phyloP scores from a whole-genome alignment of 225 moss, liverwort and hornwort genomes.

The Antitrichia curtipendula region DNA sequence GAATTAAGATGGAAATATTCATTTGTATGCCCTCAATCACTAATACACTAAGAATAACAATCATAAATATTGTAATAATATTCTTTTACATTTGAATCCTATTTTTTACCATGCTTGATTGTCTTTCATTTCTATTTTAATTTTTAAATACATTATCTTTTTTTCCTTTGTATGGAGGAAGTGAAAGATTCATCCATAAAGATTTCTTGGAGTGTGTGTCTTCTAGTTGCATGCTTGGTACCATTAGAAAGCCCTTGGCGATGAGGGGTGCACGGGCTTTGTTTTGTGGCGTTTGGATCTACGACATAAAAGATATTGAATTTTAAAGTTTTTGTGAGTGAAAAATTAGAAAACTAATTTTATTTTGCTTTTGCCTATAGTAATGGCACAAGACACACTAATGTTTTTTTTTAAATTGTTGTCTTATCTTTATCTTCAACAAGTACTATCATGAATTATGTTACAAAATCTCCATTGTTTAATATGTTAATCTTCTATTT shows the following conservation, averaged over 20 bases:
- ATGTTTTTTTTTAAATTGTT: neutral
- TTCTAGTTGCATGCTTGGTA: too few species aligned
- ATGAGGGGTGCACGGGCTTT: too few species aligned
- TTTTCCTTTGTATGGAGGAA: neutral
- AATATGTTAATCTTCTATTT: neutral
- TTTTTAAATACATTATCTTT: neutral
- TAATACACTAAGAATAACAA: neutral
- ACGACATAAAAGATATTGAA: too few species aligned
- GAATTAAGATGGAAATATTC: neutral
- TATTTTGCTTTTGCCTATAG: too few species aligned
- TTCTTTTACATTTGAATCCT: fast-evolving
- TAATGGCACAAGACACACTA: too few species aligned
- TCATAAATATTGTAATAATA: neutral
- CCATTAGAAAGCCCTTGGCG: too few species aligned
- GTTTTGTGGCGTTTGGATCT: too few species aligned
- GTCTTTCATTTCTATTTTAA: neutral
- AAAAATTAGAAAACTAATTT: too few species aligned
- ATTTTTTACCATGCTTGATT: neutral
- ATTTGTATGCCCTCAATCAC: fast-evolving
- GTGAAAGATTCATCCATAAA: neutral
- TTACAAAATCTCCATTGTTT: neutral
- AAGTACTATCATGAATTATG: fast-evolving
- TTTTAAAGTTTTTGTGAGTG: too few species aligned
- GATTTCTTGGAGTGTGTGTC: too few species aligned
- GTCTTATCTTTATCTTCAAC: neutral